Evolutionary conservation across 2,329 filamentous ascomycete genomes (phyloP), one percentile per base, ranked within the genome.

Genomic region (Aureobasidium leucospermi): DNA sequence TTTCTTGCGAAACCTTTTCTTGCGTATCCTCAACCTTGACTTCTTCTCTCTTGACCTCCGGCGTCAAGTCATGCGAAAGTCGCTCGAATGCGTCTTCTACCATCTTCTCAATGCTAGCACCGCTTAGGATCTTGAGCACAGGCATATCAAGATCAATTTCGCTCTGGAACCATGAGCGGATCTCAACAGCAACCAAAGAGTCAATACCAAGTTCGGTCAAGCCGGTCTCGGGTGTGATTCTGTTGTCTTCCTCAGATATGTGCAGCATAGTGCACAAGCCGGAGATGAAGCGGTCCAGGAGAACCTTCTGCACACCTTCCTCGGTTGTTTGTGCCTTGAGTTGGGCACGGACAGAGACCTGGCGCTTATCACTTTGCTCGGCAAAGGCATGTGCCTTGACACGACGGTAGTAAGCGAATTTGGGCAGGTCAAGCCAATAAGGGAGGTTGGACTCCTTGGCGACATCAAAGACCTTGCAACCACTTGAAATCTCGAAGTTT

Each of bases 151-250:
- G 66, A 0, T 75, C 61, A 0, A 80, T 47, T 39, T 76, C 68
- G 57, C 78, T 78, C n/a, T 75, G 41, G 60, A 81, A 78, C 79
- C 79, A 83, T 2, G 74, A 67, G 0, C 79, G 74, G 2, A 76
- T 53, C 23, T 75, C 72, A 1, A 76, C 73, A 0, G 74, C 71
- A 11, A 74, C 58, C 1, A 76, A 62, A 2, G 74, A 75, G 61
- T 76, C 75, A 11, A 73, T 59, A 0, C 74, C 69, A 16, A 72
- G 67, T 49, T 75, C 71, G 3, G 43, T 46, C 4, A 42, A 15
- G 4, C 43, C 32, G 16, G 29, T 32, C 9, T 48, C 45, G 4
- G 43, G 32, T 7, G 43, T 47, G 34, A 46, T 36, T 29, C 31
- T 42, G 23, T 15, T 48, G 15, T 58, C 31, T 10, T 47, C 42